A percentile compares a stretch with the other conserved stretches of the same genome.
Evolutionary conservation across 1,139 yeast genomes (phyloP).

Genomic region (Schwanniomyces etchellsii): DNA sequence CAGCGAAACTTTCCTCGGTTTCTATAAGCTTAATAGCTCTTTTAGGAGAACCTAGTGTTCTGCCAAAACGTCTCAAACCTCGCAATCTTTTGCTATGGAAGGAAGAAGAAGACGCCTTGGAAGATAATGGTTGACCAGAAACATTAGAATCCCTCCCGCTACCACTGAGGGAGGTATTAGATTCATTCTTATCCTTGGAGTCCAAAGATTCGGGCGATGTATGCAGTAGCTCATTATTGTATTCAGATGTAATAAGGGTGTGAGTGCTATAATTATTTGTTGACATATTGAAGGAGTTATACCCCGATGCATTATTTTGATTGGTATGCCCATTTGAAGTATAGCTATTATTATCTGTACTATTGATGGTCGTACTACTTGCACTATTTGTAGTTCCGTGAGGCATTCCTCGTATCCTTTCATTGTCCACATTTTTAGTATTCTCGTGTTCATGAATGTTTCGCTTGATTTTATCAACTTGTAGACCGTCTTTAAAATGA

Average conservation of each 20-base stretch:
- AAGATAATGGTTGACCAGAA: background rate
- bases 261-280: slow-evolving; percentile 8
- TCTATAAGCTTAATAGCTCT: slow-evolving; percentile 24
- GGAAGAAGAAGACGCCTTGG: slow-evolving; percentile 7
- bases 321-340: slow-evolving; percentile 3
- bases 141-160: slow-evolving; percentile 2
- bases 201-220: slow-evolving; percentile 4
- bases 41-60: slow-evolving; percentile 36
- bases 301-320: slow-evolving; percentile 7
- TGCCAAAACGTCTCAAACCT: slow-evolving; percentile 31
- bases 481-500: slow-evolving; percentile 23
- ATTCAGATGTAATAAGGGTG: slow-evolving; percentile 11
- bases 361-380: slow-evolving; percentile 1
- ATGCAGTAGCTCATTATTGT: slow-evolving; percentile 8
- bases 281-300: slow-evolving; percentile 11
- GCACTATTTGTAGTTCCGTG: background rate
- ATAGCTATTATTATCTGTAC: slow-evolving; percentile 2
- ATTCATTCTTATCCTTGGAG: slow-evolving; percentile 2
- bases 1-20: too few species aligned
- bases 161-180: slow-evolving; percentile 1
- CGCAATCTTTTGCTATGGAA: slow-evolving; percentile 15
- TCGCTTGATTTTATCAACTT: too few species aligned
- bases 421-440: background rate
- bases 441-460: background rate
- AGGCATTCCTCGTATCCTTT: background rate